Evolutionary conservation across 2,329 filamentous ascomycete genomes (phyloP), one percentile per base, ranked within the genome.

Genomic region (Fusarium transvaalense): DNA sequence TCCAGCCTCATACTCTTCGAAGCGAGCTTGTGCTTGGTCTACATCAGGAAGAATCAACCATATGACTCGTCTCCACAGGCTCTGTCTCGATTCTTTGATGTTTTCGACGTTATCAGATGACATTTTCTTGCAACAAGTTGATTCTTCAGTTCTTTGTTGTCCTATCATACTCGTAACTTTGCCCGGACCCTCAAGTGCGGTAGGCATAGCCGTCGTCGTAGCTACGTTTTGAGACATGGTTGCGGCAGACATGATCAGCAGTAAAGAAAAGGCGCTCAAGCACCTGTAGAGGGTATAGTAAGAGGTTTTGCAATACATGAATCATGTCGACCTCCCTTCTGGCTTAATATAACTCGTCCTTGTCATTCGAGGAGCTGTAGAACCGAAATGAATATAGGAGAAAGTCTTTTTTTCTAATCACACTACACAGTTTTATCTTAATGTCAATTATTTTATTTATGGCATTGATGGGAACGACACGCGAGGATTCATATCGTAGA

Each of bases 101-200:
- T 10, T 8, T 25, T 25, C 12, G 1, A 10, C 10, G 17, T 7
- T 2, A 7, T 29, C 7, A 9, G 23, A n/a, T 14, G 25, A 43
- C 17, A 10, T 7, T 13, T 13, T n/a, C 10, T 3, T 0, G 13
- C 9, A 12, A 13, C 6, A n/a, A 13, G 4, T n/a, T 13, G 41
- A n/a, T 7, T 43, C 10, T 19, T 43, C 10, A n/a, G 17, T 17
- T 19, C 17, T 8, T 13, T 43, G 5, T 29, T 43, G 10, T n/a
- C n/a, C 15, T 29, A 27, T 13, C 4, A 9, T 10, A 17, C 13
- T 19, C 4, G 4, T 19, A 4, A 12, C 8, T 25, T 17, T 5
- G 10, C 8, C 15, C 1, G 0, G 8, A 9, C 17, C 13, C 17
- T 29, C 12, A 17, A 29, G 3, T 10, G 10, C 10, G 10, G 25